Percentiles rank a stretch among this genome's conserved stretches.
phyloP scores from a whole-genome alignment of 139 green algal species.

The Micractinium sp. region DNA sequence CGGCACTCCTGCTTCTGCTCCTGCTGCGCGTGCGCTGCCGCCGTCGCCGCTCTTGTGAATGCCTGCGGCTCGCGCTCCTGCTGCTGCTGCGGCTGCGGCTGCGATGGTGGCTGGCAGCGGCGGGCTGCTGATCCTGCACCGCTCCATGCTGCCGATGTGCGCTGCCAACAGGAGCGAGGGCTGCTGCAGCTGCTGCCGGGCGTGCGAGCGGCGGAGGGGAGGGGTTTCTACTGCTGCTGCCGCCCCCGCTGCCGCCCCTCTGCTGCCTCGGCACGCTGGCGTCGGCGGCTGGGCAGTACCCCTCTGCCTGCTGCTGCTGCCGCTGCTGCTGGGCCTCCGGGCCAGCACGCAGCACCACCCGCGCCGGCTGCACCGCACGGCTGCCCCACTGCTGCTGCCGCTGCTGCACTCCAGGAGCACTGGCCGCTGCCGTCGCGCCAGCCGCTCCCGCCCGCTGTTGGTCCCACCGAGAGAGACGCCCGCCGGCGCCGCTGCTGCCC shows the following conservation, averaged over 20 bases:
- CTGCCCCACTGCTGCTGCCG: neutral
- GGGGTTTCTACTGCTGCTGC: conserved; percentile 17
- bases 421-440: neutral
- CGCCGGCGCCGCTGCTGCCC: neutral
- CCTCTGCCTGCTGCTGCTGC: neutral
- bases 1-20: neutral
- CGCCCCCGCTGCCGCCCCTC: neutral
- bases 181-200: neutral
- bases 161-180: neutral
- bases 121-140: conserved; percentile 8
- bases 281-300: neutral
- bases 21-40: neutral
- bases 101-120: neutral
- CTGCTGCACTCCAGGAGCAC: neutral
- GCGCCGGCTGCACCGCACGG: neutral
- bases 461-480: conserved; percentile 11
- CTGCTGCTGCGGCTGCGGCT: neutral
- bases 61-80: conserved; percentile 18
- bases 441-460: neutral
- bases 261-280: neutral
- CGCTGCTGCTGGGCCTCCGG: neutral
- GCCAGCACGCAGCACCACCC: neutral
- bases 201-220: neutral
- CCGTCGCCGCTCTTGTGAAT: neutral
- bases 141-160: neutral